Conservation (phyloP, 345 rosid genomes). For the Pugionium cornutum region DNA sequence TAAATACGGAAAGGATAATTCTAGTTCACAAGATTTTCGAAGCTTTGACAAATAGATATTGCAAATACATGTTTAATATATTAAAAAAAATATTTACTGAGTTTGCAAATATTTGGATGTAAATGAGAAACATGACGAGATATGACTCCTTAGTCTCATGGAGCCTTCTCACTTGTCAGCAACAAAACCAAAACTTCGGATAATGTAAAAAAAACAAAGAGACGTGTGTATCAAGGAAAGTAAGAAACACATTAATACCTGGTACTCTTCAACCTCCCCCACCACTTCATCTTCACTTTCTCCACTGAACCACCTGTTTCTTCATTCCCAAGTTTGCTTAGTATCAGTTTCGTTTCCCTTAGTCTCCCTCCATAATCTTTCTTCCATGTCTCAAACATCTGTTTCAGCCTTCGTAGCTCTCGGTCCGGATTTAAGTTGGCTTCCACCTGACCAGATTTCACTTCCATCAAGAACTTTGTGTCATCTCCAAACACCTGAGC, state of each 20-base stretch:
- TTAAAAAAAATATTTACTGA: conserved; percentile 25
- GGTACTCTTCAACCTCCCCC: conserved; percentile 93
- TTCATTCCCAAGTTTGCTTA: conserved; percentile 83
- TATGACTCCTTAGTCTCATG: conserved; percentile 4
- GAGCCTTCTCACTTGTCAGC: conserved; percentile 27
- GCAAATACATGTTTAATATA: not conserved
- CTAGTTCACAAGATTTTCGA: not conserved
- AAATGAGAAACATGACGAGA: conserved; percentile 15
- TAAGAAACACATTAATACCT: conserved; percentile 46
- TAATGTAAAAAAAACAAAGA: conserved; percentile 16
- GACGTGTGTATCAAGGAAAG: conserved; percentile 27
- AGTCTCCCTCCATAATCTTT: conserved; percentile 82
- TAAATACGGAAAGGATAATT: too few relatives aligned
- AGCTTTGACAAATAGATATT: not conserved
- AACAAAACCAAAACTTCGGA: conserved; percentile 19
- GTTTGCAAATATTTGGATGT: conserved; percentile 8
- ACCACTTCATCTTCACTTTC: conserved; percentile 83
- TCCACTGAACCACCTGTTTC: conserved; percentile 70
- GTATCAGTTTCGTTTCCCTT: conserved; percentile 79
- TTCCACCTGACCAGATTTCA: conserved; percentile 92
- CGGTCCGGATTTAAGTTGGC: conserved; percentile 89
- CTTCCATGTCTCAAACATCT: conserved; percentile 98
- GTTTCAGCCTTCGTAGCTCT: conserved; percentile 85
- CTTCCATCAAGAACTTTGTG: conserved; percentile 95
- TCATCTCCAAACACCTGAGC: conserved; percentile 94